Percentiles rank a stretch among this genome's conserved stretches.
phyloP scores from a whole-genome alignment of 441 rosid species.

The Euphorbia schlechtendalii region DNA sequence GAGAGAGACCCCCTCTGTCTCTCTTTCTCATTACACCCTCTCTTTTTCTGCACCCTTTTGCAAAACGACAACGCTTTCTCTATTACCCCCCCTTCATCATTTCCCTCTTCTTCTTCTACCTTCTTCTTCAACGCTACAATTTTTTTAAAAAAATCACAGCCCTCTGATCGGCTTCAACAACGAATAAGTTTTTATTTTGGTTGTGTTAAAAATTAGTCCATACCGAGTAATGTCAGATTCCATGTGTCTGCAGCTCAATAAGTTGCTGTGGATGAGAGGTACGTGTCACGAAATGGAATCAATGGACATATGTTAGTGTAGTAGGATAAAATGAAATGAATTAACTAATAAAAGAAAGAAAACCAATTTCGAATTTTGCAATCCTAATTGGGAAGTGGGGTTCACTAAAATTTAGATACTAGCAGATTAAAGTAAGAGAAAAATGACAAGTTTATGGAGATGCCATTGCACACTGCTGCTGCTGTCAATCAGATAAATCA shows the following conservation, averaged over 20 bases:
- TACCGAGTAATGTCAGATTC: conserved; percentile 45
- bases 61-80: background rate
- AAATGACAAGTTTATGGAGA: conserved; percentile 37
- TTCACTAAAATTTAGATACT: conserved; percentile 16
- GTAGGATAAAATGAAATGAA: background rate
- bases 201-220: conserved; percentile 30
- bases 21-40: conserved; percentile 15
- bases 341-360: conserved; percentile 1
- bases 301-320: conserved; percentile 23
- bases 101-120: background rate
- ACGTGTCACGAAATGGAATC: conserved; percentile 33
- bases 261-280: conserved; percentile 47
- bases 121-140: background rate
- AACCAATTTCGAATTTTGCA: conserved; percentile 25
- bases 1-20: conserved; percentile 24
- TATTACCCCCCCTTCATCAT: too few relatives aligned
- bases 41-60: background rate
- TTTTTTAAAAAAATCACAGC: conserved; percentile 5
- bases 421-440: conserved; percentile 25
- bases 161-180: conserved; percentile 20
- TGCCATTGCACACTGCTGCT: conserved; percentile 24
- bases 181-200: conserved; percentile 18
- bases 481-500: conserved; percentile 15
- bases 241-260: conserved; percentile 51
- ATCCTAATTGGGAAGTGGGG: conserved; percentile 39